Base-by-base conservation (phyloP, 805 yeast species). In the Kodamaea hsintzibuensis region DNA sequence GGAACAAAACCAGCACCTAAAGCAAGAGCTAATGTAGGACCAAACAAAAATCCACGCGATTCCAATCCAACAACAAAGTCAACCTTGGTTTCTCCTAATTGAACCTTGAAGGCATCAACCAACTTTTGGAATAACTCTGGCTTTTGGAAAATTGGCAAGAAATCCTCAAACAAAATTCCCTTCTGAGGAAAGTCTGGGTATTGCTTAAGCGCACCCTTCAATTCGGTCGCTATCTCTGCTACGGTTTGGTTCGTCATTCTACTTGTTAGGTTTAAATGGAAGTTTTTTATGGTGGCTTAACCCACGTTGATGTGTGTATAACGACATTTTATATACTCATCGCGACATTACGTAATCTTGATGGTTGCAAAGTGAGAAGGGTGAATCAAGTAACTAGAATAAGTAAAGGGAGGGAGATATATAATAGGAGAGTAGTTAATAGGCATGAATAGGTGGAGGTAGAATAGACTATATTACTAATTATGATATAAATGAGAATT, bases 11-110 rank as follows among this genome's bases (percentile, higher is more conserved):
- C 96, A 38, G 93, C 92, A 57, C 86, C 86, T 55, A 95, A 72
- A 53, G 89, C 93, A 59, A 95, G 80, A 7, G 99, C 99, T 62
- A 95, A 79, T 37, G 98, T 78, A 45, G 99, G 99, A 12, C 98
- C 99, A 65, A 95, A 93, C 55, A 95, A 78, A 71, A 95, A 95
- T 2, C 99, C 99, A 73, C 99, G 86, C 49, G 98, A 89, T 73
- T 95, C 99, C 60, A 95, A 81, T 47, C 98, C 99, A 49, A 95
- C 91, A 56, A 95, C 80, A 67, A 88, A 93, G 67, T 95, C 98
- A 58, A 96, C 84, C 60, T 85, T 82, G 57, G 78, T 76, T 58
- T 76, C 76, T 55, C 84, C 83, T 55, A 95, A 67, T 67, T 91
- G 96, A 52, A 82, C 66, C 71, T 86, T 83, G 76, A 93, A 88